These are phyloP conservation scores for Sarocladiaceae sp. DNA, from an alignment of 2,329 filamentous ascomycete genomes.

Conservation along the genomic window DNA sequence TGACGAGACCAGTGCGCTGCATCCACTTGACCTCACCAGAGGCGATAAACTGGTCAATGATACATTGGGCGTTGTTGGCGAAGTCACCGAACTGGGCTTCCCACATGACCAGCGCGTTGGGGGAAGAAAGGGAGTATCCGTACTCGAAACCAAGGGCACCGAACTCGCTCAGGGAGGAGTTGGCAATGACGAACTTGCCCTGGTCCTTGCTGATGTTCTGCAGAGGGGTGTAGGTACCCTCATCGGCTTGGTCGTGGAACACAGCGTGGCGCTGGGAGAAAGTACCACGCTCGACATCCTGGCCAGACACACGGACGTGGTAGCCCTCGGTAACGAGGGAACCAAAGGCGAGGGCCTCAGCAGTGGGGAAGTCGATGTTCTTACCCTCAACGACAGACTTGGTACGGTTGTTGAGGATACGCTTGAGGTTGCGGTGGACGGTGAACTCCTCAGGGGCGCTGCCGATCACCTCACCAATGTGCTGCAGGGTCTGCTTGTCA, in stretches of 20 bases:
- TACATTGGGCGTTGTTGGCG: conserved; percentile 98
- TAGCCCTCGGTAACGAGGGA: conserved; percentile 86
- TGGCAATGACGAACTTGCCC: conserved; percentile 92
- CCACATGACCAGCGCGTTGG: conserved; percentile 98
- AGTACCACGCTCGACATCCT: conserved; percentile 98
- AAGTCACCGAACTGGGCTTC: conserved; percentile 99
- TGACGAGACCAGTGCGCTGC: conserved; percentile 91
- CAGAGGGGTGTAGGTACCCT: conserved; percentile 87
- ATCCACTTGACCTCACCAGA: conserved; percentile 99
- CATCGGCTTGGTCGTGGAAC: conserved; percentile 93
- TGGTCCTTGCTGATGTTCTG: conserved; percentile 87
- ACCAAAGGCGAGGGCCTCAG: conserved; percentile 91
- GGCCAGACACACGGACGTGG: conserved; percentile 94
- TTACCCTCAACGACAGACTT: conserved; percentile 90
- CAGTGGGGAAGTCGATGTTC: conserved; percentile 96
- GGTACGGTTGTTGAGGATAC: conserved; percentile 81
- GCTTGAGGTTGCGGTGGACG: conserved; percentile 92
- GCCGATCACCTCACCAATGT: conserved; percentile 78
- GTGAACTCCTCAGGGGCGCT: conserved; percentile 77
- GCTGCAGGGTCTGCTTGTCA: conserved; percentile 63
- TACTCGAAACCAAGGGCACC: conserved; percentile 92
- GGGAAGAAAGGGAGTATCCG: conserved; percentile 93
- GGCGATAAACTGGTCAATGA: conserved; percentile 98
- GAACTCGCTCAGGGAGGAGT: conserved; percentile 75
- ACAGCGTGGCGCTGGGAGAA: conserved; percentile 98